Conservation (phyloP, 352 stramenopile species). For the Globisporangium carolinianum region DNA sequence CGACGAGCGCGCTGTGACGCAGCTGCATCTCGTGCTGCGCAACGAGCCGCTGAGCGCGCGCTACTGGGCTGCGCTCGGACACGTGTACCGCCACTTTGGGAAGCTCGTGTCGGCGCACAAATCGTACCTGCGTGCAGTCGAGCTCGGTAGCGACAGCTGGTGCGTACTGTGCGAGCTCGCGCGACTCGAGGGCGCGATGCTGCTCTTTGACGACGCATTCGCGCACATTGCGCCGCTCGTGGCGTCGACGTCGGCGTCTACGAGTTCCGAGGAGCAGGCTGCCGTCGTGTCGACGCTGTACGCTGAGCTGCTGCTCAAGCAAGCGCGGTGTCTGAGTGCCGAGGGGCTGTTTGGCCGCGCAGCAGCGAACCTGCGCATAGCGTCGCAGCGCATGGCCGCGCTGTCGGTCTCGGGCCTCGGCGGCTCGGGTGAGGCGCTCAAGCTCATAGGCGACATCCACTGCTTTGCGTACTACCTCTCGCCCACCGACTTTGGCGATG, state of each 20-base stretch:
- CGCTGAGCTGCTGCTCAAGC: constrained; percentile 62
- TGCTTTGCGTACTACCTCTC: constrained; percentile 81
- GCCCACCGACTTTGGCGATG: constrained; percentile 38
- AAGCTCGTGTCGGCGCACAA: constrained; percentile 74
- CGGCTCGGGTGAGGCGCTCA: constrained; percentile 35
- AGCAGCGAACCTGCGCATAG: constrained; percentile 50
- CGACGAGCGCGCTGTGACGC: constrained; percentile 56
- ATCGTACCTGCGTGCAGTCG: constrained; percentile 72
- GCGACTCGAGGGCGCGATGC: constrained; percentile 66
- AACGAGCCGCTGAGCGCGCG: constrained; percentile 57
- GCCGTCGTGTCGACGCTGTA: constrained; percentile 51
- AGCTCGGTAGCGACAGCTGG: constrained; percentile 58
- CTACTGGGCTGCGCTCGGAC: constrained; percentile 69
- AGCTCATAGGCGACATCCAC: constrained; percentile 77
- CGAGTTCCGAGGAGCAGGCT: constrained; percentile 12
- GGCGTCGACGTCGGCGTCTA: not conserved
- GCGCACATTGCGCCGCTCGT: constrained; percentile 44
- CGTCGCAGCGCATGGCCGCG: constrained; percentile 39
- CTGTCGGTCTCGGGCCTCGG: constrained; percentile 18
- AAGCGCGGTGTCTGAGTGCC: constrained; percentile 69
- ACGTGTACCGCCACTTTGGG: constrained; percentile 77
- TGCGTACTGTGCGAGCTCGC: constrained; percentile 72
- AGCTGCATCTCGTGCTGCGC: constrained; percentile 67
- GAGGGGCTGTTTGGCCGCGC: constrained; percentile 72
- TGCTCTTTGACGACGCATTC: constrained; percentile 69